Evolutionary conservation across 495 filamentous ascomycete species (phyloP), one percentile per base, ranked within the genome.

Genomic region (Margaritispora aquatica): DNA sequence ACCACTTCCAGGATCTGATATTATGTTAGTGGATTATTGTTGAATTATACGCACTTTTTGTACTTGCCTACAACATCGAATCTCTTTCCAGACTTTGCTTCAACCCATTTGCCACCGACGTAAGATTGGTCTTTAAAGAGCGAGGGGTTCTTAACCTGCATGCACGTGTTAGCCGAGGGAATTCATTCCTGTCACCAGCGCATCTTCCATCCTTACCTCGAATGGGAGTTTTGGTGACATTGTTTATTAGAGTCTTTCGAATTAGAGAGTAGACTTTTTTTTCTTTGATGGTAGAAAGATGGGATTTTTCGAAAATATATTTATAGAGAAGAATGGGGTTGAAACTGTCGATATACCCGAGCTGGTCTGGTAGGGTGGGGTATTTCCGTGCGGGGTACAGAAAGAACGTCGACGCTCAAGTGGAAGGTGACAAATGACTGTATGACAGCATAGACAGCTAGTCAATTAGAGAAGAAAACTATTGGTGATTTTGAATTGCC

Each of bases 11-110:
- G 87, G 87, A 64, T 90, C 87, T 71, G 34, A 50, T 41, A 15
- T 27, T 2, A 13, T 23, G 49, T 55, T 21, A 38, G 5, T 5
- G 38, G 26, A 20, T 55, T 11, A n/a, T 51, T 26, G 36, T 21
- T 2, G 19, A 27, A 26, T 23, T 17, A 53, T 34, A 1, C 10
- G 11, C 21, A 27, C 15, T 20, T 46, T 15, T 15, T 15, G 15
- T 7, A 60, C 73, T 50, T 70, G 84, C 84, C 83, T 21, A 86
- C 68, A 23, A 89, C 80, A 63, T 88, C 84, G 58, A 89, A 89
- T 22, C 82, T 75, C 58, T 83, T 75, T 20, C 83, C 83, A 19
- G 77, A 85, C 67, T 80, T 83, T 7, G 84, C 75, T 55, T 77
- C 75, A 20, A 84, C 71, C 86, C 85, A 88, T 69, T 84, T 63